Conservation (phyloP, 2,329 filamentous ascomycete genomes). For the Knufia petricola region DNA sequence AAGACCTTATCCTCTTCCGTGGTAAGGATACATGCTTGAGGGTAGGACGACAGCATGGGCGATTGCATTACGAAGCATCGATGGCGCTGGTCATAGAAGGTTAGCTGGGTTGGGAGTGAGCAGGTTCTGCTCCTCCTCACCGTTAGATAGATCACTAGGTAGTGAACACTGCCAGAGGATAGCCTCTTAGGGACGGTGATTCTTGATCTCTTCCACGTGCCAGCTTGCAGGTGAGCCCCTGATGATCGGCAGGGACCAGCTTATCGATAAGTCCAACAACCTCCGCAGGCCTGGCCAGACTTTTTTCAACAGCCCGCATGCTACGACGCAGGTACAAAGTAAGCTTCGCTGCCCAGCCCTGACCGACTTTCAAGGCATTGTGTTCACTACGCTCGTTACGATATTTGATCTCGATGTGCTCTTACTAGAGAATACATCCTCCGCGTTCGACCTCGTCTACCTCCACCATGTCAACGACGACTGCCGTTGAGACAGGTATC, state of each 20-base stretch:
- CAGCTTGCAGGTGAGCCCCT: no score
- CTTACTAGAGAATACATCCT: neutral
- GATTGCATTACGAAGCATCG: neutral
- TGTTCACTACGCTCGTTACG: neutral
- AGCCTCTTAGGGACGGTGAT: no score
- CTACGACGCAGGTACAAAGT: neutral
- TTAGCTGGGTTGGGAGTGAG: neutral
- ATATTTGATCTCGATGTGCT: neutral
- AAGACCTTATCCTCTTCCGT: conserved; percentile 22
- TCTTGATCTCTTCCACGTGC: no score
- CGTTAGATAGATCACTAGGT: no score
- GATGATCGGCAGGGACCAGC: no score
- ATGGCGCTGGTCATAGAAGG: neutral
- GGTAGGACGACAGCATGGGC: neutral
- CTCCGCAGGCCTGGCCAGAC: neutral
- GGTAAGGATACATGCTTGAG: conserved; percentile 10
- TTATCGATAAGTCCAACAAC: neutral
- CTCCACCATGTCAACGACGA: conserved; percentile 4
- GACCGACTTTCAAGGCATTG: neutral
- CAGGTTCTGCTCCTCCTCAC: no score
- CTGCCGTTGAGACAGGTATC: conserved; percentile 5
- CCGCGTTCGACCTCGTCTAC: neutral
- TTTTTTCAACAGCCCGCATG: neutral
- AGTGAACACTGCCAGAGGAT: no score
- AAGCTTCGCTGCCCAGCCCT: neutral